phyloP scores from a whole-genome alignment of 2,329 filamentous ascomycete species.

The Cordyceps fumosorosea region DNA sequence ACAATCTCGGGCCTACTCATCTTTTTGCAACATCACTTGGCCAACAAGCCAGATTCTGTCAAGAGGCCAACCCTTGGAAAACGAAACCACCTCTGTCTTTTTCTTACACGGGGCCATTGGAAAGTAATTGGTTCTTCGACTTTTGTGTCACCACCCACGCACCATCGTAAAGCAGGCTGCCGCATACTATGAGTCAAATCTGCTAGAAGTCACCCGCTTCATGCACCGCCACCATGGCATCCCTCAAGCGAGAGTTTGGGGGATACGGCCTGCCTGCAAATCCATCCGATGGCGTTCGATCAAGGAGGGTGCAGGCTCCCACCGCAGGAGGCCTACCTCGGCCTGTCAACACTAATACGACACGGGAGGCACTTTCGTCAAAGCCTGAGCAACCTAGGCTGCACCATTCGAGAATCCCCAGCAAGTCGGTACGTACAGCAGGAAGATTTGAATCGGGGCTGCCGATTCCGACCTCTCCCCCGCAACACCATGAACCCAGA shows the following conservation, averaged over 20 bases:
- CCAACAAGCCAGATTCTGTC: neutral
- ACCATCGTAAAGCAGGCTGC: neutral
- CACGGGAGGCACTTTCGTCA: neutral
- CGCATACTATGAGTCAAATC: constrained; percentile 3
- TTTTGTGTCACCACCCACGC: neutral
- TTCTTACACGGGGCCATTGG: neutral
- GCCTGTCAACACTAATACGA: neutral
- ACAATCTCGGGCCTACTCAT: neutral
- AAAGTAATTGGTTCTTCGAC: neutral
- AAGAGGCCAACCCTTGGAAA: neutral
- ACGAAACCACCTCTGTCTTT: neutral
- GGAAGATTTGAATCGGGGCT: neutral
- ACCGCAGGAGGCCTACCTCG: neutral
- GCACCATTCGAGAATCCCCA: constrained; percentile 8
- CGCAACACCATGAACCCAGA: constrained; percentile 33
- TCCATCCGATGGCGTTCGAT: constrained; percentile 9
- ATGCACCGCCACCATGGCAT: constrained; percentile 9
- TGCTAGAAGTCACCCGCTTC: constrained; percentile 1
- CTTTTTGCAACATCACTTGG: neutral
- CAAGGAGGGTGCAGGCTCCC: neutral
- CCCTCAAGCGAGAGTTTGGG: constrained; percentile 13
- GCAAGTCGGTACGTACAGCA: neutral
- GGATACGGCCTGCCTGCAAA: constrained; percentile 12
- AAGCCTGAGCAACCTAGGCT: neutral
- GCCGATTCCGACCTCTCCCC: neutral